Percentiles rank a stretch among this genome's conserved stretches.
Evolutionary conservation across 176 grass and related monocot species (phyloP).

Genomic region (Microstegium vimineum): DNA sequence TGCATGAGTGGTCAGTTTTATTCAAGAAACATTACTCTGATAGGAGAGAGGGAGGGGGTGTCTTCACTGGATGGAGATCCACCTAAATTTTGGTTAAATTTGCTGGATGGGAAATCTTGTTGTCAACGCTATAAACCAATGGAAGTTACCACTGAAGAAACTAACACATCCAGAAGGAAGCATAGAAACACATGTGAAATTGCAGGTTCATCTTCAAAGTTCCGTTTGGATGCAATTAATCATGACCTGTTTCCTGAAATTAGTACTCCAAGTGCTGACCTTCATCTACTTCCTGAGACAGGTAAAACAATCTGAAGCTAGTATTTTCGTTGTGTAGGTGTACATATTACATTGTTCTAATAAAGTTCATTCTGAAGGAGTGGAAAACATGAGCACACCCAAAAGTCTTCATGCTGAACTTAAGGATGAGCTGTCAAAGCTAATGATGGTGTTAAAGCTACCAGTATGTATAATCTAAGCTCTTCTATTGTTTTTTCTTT

Average conservation of each 20-base stretch:
- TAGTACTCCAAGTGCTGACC: not conserved
- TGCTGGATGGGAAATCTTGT: constrained; percentile 56
- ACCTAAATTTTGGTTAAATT: constrained; percentile 59
- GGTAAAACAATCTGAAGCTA: constrained; percentile 19
- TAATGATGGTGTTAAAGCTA: constrained; percentile 51
- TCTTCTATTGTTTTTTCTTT: not conserved
- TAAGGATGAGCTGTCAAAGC: constrained; percentile 52
- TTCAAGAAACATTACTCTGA: constrained; percentile 59
- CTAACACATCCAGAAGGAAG: constrained; percentile 45
- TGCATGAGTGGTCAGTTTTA: constrained; percentile 57
- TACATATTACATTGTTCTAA: constrained; percentile 30
- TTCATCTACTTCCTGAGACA: constrained; percentile 11
- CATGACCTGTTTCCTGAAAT: constrained; percentile 13
- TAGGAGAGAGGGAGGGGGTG: constrained; percentile 57
- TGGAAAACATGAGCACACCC: constrained; percentile 44
- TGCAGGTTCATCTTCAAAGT: constrained; percentile 26
- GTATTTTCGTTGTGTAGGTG: not conserved
- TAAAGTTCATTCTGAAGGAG: constrained; percentile 33
- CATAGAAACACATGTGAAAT: constrained; percentile 34
- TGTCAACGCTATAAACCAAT: constrained; percentile 31
- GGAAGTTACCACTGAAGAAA: constrained; percentile 29
- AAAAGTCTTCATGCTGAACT: constrained; percentile 60
- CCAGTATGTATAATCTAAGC: constrained; percentile 45
- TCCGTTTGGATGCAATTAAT: constrained; percentile 25
- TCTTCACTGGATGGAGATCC: constrained; percentile 59